Percentiles rank a stretch among this genome's conserved stretches.
Conservation (phyloP, 305 asterid species). For the Fraxinus velutina region DNA sequence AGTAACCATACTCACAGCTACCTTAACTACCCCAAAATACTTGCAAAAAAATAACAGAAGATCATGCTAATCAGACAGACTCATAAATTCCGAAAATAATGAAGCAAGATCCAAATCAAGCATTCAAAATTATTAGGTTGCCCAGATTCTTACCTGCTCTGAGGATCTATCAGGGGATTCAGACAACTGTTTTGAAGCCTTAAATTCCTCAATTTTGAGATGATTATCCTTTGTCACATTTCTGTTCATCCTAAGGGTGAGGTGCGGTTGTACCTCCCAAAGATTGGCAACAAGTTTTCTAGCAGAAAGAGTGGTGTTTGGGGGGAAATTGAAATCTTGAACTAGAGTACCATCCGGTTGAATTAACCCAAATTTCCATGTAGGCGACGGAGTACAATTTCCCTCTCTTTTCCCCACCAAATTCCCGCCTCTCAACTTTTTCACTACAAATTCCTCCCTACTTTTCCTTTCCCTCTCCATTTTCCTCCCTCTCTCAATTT, state of each 20-base stretch:
- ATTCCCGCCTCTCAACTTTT: conserved; percentile 59
- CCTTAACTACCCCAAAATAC: background rate
- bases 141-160: conserved; percentile 36
- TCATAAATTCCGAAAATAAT: background rate
- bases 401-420: conserved; percentile 67
- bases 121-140: background rate
- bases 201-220: conserved; percentile 25
- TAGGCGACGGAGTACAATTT: conserved; percentile 67
- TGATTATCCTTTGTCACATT: conserved; percentile 22
- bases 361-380: conserved; percentile 63
- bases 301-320: conserved; percentile 51
- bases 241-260: conserved; percentile 31
- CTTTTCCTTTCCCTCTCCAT: conserved; percentile 25
- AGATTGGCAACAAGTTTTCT: conserved; percentile 72
- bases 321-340: conserved; percentile 40
- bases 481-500: conserved; percentile 28
- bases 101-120: background rate
- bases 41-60: background rate
- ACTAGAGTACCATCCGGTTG: conserved; percentile 54
- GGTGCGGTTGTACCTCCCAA: conserved; percentile 64
- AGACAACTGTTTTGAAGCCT: conserved; percentile 17
- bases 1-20: background rate
- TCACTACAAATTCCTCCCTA: conserved; percentile 37
- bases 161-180: conserved; percentile 27
- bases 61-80: background rate